These are phyloP conservation scores for Tephrocybe sp. DNA, from an alignment of 768 basidiomycete species.

Conservation along the genomic window DNA sequence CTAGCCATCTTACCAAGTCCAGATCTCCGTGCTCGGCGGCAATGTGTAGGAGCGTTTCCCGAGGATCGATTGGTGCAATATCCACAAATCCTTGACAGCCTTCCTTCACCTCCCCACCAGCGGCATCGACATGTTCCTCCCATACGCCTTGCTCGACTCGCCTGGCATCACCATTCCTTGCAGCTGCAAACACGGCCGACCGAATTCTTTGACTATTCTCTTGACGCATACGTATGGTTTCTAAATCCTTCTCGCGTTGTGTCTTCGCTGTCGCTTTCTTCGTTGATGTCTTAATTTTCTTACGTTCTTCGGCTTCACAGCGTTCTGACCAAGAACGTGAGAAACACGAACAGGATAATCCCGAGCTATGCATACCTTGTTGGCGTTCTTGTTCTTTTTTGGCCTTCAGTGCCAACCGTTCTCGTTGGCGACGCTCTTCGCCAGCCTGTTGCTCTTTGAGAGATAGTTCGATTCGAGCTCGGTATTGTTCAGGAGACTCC, in stretches of 20 bases:
- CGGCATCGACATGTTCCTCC: slow-evolving; percentile 70
- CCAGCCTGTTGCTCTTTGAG: slow-evolving; percentile 58
- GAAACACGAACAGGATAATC: slow-evolving; percentile 2
- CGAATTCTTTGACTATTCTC: slow-evolving; percentile 55
- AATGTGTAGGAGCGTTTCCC: slow-evolving; percentile 73
- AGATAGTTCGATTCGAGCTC: slow-evolving; percentile 46
- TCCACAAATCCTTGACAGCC: slow-evolving; percentile 55
- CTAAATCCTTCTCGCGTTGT: slow-evolving; percentile 48
- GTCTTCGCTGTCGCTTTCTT: slow-evolving; percentile 59
- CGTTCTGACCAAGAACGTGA: no score
- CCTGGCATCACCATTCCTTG: slow-evolving; percentile 50
- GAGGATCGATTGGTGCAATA: slow-evolving; percentile 46
- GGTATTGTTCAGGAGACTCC: slow-evolving; percentile 54
- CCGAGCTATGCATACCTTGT: slow-evolving; percentile 27
- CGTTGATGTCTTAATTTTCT: slow-evolving; percentile 50
- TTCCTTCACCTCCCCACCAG: slow-evolving; percentile 65
- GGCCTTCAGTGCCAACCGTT: slow-evolving; percentile 50
- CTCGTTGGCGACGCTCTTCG: slow-evolving; percentile 49
- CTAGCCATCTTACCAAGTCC: slow-evolving; percentile 66
- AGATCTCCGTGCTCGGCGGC: slow-evolving; percentile 54
- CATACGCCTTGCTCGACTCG: slow-evolving; percentile 65
- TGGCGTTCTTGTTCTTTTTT: slow-evolving; percentile 46
- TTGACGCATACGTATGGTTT: slow-evolving; percentile 45
- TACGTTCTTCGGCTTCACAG: slow-evolving; percentile 54
- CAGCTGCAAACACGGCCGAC: slow-evolving; percentile 65